Conservation (phyloP, 1,284 basidiomycete species). For the Ceratobasidium sp. region DNA sequence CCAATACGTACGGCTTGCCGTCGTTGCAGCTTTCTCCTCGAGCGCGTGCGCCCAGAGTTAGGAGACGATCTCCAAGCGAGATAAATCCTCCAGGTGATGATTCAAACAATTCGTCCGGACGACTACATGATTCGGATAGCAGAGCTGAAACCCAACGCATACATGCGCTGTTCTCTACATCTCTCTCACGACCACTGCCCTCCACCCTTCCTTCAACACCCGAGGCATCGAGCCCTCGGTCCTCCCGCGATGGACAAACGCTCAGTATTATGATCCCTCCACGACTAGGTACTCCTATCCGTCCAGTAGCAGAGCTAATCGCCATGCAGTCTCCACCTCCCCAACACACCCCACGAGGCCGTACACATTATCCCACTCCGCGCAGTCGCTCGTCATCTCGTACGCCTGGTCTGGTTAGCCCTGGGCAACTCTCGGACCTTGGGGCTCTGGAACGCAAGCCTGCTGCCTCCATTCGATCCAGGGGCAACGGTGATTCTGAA, state of each 20-base stretch:
- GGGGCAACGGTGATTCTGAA: neutral
- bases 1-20: slow-evolving; percentile 23
- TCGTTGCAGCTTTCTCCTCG: slow-evolving; percentile 30
- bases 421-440: slow-evolving; percentile 21
- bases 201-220: neutral
- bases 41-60: neutral
- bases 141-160: slow-evolving; percentile 24
- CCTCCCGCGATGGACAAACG: neutral
- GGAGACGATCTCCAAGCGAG: slow-evolving; percentile 3
- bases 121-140: neutral
- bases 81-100: neutral
- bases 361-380: neutral
- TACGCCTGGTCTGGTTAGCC: slow-evolving; percentile 10
- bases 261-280: slow-evolving; percentile 27
- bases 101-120: slow-evolving; percentile 7
- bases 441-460: neutral
- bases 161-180: neutral
- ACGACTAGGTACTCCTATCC: slow-evolving; percentile 25
- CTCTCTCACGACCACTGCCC: neutral
- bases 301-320: slow-evolving; percentile 18
- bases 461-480: neutral
- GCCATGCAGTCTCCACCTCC: slow-evolving; percentile 14
- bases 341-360: neutral
- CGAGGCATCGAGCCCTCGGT: neutral
- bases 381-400: neutral